Percentiles rank a stretch among this genome's conserved stretches.
Conservation (phyloP, 129 eudicot genomes). For the Gnaphalium uliginosum region DNA sequence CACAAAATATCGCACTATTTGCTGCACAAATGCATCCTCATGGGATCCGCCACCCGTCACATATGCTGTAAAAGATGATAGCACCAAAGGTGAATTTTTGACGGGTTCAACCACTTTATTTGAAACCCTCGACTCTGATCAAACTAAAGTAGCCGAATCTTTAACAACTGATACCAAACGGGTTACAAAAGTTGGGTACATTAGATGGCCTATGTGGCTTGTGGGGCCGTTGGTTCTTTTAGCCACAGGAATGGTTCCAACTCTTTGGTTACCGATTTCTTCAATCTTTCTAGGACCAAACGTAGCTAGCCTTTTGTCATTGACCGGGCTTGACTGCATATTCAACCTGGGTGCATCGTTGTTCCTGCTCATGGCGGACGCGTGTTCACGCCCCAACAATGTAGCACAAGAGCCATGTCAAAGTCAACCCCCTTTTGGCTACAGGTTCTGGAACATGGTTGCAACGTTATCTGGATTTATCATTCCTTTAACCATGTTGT, state of each 20-base stretch:
- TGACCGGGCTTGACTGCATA: constrained; percentile 88
- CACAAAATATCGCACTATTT: constrained; percentile 30
- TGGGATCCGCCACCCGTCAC: constrained; percentile 85
- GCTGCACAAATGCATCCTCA: constrained; percentile 54
- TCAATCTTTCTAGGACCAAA: constrained; percentile 86
- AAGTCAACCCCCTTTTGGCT: constrained; percentile 61
- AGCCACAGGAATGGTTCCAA: constrained; percentile 86
- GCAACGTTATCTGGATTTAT: constrained; percentile 62
- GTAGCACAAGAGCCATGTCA: constrained; percentile 28
- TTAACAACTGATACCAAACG: constrained; percentile 32
- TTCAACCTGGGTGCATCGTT: constrained; percentile 85
- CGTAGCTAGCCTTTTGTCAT: constrained; percentile 79
- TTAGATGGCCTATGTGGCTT: constrained; percentile 85
- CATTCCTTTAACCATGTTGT: constrained; percentile 53
- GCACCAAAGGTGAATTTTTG: constrained; percentile 37
- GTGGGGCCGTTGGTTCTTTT: constrained; percentile 78
- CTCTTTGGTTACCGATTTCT: constrained; percentile 86
- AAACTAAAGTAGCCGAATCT: constrained; percentile 39
- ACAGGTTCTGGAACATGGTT: constrained; percentile 76
- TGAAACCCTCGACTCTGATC: constrained; percentile 46
- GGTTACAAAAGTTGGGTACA: constrained; percentile 38
- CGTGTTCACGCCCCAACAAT: constrained; percentile 61
- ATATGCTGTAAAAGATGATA: constrained; percentile 56
- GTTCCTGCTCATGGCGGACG: constrained; percentile 90
- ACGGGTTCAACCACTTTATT: constrained; percentile 49